These are phyloP conservation scores for Encephalitozoon cuniculi DNA, from an alignment of 371 early-diverging fungal genomes.

Conservation along the genomic window DNA sequence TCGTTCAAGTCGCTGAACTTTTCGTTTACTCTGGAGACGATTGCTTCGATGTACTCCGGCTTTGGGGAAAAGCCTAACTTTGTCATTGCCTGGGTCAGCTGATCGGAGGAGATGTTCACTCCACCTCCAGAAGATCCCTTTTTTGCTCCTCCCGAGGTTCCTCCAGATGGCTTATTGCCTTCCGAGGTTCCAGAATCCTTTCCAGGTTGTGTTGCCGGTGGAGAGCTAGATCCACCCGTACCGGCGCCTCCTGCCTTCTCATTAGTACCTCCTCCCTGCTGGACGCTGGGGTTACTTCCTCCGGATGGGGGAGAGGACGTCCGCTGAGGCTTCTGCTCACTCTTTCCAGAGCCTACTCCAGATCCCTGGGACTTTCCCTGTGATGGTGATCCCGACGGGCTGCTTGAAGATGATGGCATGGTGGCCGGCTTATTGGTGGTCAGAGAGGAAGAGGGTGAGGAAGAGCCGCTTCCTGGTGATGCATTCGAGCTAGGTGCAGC, in stretches of 20 bases:
- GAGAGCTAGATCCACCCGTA: background rate
- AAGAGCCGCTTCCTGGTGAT: background rate
- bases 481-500: background rate
- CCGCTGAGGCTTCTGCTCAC: no score
- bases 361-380: conserved; percentile 4
- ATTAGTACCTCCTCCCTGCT: background rate
- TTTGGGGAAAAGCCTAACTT: conserved; percentile 39
- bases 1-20: conserved; percentile 43
- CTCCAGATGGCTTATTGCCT: background rate
- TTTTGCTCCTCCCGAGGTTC: background rate
- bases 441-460: background rate
- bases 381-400: background rate
- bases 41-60: conserved; percentile 47
- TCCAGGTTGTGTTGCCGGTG: background rate
- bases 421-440: background rate
- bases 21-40: conserved; percentile 45
- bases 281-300: no score
- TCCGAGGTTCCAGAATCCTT: background rate
- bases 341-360: background rate
- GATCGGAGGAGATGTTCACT: conserved; percentile 34
- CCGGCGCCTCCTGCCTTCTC: background rate
- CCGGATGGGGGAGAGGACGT: no score
- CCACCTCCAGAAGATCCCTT: conserved; percentile 4
- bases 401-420: background rate
- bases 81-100: conserved; percentile 36